A percentile compares a stretch with the other conserved stretches of the same genome.
phyloP scores from a whole-genome alignment of 306 rosid genomes.

The Nissolia schottii region DNA sequence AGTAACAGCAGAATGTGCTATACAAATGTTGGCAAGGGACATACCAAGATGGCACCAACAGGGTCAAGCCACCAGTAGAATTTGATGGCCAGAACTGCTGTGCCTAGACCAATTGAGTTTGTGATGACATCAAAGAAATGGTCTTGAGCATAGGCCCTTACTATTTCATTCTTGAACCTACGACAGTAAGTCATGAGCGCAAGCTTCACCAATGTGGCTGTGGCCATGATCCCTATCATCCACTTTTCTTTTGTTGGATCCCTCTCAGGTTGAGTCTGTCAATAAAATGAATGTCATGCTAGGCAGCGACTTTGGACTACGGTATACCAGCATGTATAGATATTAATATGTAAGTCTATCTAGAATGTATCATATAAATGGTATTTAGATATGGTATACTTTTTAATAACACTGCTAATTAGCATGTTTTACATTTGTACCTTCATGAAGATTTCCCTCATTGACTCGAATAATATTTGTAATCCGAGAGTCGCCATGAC shows the following conservation, averaged over 20 bases:
- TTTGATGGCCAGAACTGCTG: conserved; percentile 73
- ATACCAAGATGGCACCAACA: conserved; percentile 68
- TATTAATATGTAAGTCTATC: neutral
- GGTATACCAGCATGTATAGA: neutral
- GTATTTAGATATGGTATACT: neutral
- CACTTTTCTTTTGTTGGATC: conserved; percentile 65
- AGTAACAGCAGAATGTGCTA: neutral
- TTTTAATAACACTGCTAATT: no score
- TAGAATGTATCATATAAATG: neutral
- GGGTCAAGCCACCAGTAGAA: conserved; percentile 96
- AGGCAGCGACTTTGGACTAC: neutral
- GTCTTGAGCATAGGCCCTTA: conserved; percentile 83
- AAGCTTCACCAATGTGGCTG: conserved; percentile 59
- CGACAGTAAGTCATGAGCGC: conserved; percentile 66
- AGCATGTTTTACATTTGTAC: conserved; percentile 23
- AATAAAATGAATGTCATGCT: neutral
- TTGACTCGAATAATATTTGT: conserved; percentile 82
- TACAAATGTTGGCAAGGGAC: neutral
- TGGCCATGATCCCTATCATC: conserved; percentile 86
- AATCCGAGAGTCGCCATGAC: conserved; percentile 94
- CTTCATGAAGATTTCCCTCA: conserved; percentile 56
- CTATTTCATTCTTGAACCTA: conserved; percentile 76
- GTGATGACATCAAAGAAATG: conserved; percentile 93
- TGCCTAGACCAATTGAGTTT: conserved; percentile 66
- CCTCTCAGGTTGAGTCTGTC: conserved; percentile 65